phyloP scores from a whole-genome alignment of 2,329 filamentous ascomycete genomes.

The Ophiobolus disseminans region DNA sequence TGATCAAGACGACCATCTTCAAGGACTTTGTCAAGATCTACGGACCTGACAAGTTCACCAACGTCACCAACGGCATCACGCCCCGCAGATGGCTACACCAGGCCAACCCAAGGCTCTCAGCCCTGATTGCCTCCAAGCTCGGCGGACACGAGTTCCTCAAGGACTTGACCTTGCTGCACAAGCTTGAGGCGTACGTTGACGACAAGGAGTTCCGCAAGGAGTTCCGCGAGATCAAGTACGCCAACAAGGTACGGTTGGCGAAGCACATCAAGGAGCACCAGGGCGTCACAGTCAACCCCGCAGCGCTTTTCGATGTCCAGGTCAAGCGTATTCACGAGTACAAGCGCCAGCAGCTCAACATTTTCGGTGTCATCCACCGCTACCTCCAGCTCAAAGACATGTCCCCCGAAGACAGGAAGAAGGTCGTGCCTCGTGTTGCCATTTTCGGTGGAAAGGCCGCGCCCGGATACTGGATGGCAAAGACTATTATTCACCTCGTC shows the following conservation, averaged over 20 bases:
- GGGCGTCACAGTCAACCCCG: slow-evolving; percentile 82
- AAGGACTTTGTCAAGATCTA: slow-evolving; percentile 97
- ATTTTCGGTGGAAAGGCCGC: slow-evolving; percentile 98
- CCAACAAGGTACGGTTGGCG: slow-evolving; percentile 91
- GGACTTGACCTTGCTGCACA: slow-evolving; percentile 84
- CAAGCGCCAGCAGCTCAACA: slow-evolving; percentile 98
- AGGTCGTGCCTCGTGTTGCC: slow-evolving; percentile 83
- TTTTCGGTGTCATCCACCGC: slow-evolving; percentile 95
- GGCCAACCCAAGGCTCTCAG: slow-evolving; percentile 90
- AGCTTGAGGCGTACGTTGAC: slow-evolving; percentile 81
- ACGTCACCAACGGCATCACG: slow-evolving; percentile 98
- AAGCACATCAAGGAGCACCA: slow-evolving; percentile 87
- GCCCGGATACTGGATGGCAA: slow-evolving; percentile 99
- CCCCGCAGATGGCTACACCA: slow-evolving; percentile 96
- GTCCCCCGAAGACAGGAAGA: slow-evolving; percentile 83
- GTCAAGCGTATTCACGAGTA: slow-evolving; percentile 99
- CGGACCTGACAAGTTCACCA: slow-evolving; percentile 96
- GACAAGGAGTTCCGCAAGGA: slow-evolving; percentile 92
- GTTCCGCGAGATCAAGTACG: slow-evolving; percentile 95
- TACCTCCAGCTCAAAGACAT: slow-evolving; percentile 89
- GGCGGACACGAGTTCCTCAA: slow-evolving; percentile 86
- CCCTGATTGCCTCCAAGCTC: slow-evolving; percentile 88
- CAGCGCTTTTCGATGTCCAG: slow-evolving; percentile 92
- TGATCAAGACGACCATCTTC: slow-evolving; percentile 99
- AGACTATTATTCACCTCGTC: slow-evolving; percentile 96